Evolutionary conservation across 169 alveolate species (phyloP).

Genomic region (Eimeria tenella): DNA sequence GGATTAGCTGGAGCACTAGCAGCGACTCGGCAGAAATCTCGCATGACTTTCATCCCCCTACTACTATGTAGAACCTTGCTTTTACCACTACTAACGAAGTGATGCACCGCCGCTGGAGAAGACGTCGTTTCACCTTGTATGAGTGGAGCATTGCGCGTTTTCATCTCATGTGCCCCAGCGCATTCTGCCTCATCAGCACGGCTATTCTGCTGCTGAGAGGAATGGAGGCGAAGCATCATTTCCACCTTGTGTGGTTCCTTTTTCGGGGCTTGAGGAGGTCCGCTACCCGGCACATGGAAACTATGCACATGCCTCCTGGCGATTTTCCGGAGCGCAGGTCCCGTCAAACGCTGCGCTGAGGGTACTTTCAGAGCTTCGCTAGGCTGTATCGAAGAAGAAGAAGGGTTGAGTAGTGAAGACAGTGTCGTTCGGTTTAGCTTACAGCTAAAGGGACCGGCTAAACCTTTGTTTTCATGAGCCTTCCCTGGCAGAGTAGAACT

Average conservation of each 20-base stretch:
- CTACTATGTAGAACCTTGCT: not conserved
- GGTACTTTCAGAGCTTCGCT: not conserved
- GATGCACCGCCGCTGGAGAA: not conserved
- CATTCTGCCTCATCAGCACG: not conserved
- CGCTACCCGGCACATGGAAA: not conserved
- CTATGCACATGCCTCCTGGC: not conserved
- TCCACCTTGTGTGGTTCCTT: not conserved
- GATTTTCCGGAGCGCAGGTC: not conserved
- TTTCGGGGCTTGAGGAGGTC: too few species aligned
- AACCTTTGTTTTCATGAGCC: not conserved
- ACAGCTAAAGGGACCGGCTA: constrained; percentile 5
- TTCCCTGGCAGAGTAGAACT: not conserved
- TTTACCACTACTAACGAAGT: not conserved
- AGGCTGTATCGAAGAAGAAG: not conserved
- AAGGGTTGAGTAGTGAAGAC: constrained; percentile 4
- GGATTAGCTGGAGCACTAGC: constrained; percentile 2
- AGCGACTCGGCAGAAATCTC: not conserved
- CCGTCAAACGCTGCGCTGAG: constrained; percentile 2
- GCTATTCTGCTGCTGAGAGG: not conserved
- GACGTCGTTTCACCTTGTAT: not conserved
- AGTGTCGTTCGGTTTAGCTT: constrained; percentile 11
- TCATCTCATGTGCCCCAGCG: not conserved
- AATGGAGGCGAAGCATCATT: not conserved
- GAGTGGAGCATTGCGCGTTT: constrained; percentile 13
- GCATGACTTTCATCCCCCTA: not conserved